Base-by-base conservation (phyloP, 2,329 filamentous ascomycete genomes). In the Grosmannia clavigera region DNA sequence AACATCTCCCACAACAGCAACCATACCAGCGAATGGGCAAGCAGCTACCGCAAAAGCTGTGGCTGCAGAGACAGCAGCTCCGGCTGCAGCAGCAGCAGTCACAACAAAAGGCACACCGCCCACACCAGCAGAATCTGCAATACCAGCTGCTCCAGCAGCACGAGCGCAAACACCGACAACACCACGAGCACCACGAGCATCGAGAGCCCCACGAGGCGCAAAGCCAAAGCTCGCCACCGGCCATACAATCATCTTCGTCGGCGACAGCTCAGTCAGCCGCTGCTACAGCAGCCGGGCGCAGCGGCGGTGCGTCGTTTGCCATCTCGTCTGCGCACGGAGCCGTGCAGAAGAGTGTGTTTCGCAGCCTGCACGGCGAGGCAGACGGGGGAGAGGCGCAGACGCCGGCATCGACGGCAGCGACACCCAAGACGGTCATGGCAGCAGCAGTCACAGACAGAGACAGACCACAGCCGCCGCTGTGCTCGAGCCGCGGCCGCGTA, bases 401-500 rank as follows among this genome's bases (percentile, higher is more conserved):
- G n/a, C 38, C 40, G 5, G 50, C 16, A 14, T 52, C 50, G 50
- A 27, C 50, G 4, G 50, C 50, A 19, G 50, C 50, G 1, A 27
- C 50, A 16, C n/a, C 48, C 6, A 51, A n/a, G 22, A n/a, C 48
- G n/a, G 25, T 25, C 7, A n/a, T 22, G 48, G 25, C 25, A 3
- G 48, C 48, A 29, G 48, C 48, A 9, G 16, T 54, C 10, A 1
- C 25, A 1, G 27, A 31, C 9, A 27, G 29, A 16, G 35, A 58
- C 10, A 46, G 56, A 16, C 54, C 58, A 25, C 10, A 12, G 16
- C 59, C 59, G 1, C 64, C 62, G 1, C 22, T 65, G 2, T 63
- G 61, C 33, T 62, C 62, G 3, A 58, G 25, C 19, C 64, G 64
- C 1, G 62, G 61, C 12, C 64, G 62, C 2, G 53, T 61, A 1